Base-by-base conservation (phyloP, 768 basidiomycete species). In the Tephrocybe sp. region DNA sequence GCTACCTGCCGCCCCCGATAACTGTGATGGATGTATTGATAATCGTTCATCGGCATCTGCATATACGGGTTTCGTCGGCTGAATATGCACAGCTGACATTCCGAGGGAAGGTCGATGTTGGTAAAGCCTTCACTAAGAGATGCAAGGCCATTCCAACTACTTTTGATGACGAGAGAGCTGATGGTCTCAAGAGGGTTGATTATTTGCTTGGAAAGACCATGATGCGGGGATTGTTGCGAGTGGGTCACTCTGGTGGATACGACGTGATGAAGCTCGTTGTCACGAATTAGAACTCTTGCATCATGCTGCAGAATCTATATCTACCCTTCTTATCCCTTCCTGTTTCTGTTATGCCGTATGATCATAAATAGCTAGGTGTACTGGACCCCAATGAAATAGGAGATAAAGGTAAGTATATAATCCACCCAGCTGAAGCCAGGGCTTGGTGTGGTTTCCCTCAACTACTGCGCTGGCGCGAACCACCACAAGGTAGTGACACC, bases 401-500 rank as follows among this genome's bases (percentile, higher is more conserved):
- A n/a, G n/a, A n/a, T n/a, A n/a, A n/a, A n/a, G n/a, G n/a, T n/a
- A n/a, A n/a, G n/a, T n/a, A n/a, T n/a, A n/a, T n/a, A n/a, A n/a
- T n/a, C n/a, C n/a, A n/a, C n/a, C n/a, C n/a, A n/a, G n/a, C n/a
- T n/a, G n/a, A n/a, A n/a, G n/a, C n/a, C n/a, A n/a, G n/a, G n/a
- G n/a, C n/a, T n/a, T n/a, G n/a, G n/a, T n/a, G n/a, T n/a, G n/a
- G n/a, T n/a, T n/a, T n/a, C n/a, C n/a, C n/a, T n/a, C 28, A 11
- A 5, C 11, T 30, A 30, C 11, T 30, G 28, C 32, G 55, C 55
- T 14, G 58, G 58, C 5, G 59, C 76, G 53, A 69, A 78, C 77
- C 76, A 79, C 77, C 76, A 79, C 8, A 81, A 60, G 5, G 79
- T 81, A 0, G 78, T 78, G 3, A 90, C 82, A 23, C 88, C 88